Evolutionary conservation across 441 rosid genomes (phyloP).

Genomic region (Aleurites moluccanus): DNA sequence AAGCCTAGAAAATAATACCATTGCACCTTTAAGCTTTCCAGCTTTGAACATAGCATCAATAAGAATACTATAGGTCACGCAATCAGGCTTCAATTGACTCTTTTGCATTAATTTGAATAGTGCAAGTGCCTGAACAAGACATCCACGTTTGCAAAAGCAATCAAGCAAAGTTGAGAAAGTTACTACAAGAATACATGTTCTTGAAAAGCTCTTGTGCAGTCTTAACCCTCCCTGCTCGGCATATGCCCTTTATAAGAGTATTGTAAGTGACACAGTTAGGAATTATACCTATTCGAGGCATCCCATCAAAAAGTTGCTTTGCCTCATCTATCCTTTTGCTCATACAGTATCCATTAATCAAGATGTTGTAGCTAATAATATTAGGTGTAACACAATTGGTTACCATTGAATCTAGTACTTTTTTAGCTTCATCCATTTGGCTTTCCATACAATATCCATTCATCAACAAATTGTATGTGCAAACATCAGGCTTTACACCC

Average conservation of each 20-base stretch:
- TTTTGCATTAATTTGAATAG: slow-evolving; percentile 6
- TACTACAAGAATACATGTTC: no score
- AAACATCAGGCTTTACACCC: not conserved
- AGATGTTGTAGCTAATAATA: not conserved
- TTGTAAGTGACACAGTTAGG: not conserved
- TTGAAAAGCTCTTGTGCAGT: no score
- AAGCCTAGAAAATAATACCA: no score
- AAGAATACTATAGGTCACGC: not conserved
- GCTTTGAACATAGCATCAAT: slow-evolving; percentile 5
- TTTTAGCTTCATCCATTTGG: slow-evolving; percentile 13
- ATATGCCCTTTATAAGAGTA: not conserved
- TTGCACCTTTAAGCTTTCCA: slow-evolving; percentile 5
- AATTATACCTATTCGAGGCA: not conserved
- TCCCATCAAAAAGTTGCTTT: slow-evolving; percentile 1
- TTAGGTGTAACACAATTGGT: not conserved
- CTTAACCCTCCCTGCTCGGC: no score
- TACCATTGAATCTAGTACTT: slow-evolving; percentile 7
- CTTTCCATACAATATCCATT: slow-evolving; percentile 17
- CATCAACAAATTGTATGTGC: slow-evolving; percentile 15
- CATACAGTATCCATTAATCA: slow-evolving; percentile 10
- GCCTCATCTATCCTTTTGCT: slow-evolving; percentile 12
- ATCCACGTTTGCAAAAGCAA: slow-evolving; percentile 17
- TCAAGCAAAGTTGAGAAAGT: slow-evolving; percentile 15
- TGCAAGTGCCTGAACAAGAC: slow-evolving; percentile 4
- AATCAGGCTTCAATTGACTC: not conserved